These are phyloP conservation scores for Neopestalotiopsis sp. DNA, from an alignment of 2,329 filamentous ascomycete genomes.

Conservation along the genomic window DNA sequence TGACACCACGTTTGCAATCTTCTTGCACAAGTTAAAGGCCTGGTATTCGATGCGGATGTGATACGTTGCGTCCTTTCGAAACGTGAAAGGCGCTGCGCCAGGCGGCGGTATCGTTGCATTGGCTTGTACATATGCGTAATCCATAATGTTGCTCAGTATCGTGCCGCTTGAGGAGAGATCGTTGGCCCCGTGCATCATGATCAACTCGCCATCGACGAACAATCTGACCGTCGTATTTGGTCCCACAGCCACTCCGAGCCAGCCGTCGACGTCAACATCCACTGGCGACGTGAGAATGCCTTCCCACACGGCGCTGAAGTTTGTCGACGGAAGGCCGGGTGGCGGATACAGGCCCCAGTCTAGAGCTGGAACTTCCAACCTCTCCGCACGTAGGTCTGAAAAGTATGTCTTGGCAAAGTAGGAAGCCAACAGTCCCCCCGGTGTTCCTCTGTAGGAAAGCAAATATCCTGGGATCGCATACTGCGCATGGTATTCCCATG, in stretches of 20 bases:
- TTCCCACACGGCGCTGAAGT: constrained; percentile 50
- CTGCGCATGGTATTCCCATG: constrained; percentile 49
- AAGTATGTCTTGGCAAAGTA: constrained; percentile 48
- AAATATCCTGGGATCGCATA: constrained; percentile 48
- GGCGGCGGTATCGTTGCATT: constrained; percentile 43
- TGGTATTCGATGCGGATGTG: constrained; percentile 46
- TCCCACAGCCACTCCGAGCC: constrained; percentile 46
- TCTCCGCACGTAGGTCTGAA: constrained; percentile 32
- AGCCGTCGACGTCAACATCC: constrained; percentile 43
- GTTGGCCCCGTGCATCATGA: constrained; percentile 31
- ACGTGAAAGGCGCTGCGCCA: constrained; percentile 42
- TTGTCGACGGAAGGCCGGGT: constrained; percentile 45
- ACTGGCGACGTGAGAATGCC: constrained; percentile 43
- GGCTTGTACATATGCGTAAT: constrained; percentile 38
- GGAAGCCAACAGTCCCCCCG: constrained; percentile 43
- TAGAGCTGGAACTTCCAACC: constrained; percentile 42
- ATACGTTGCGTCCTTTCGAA: constrained; percentile 38
- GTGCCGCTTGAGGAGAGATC: constrained; percentile 32
- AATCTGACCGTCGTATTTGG: constrained; percentile 45
- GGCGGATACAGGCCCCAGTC: constrained; percentile 51
- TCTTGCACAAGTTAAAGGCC: constrained; percentile 45
- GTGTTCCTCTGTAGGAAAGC: constrained; percentile 40
- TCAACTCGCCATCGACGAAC: constrained; percentile 39
- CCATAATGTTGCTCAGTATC: constrained; percentile 46
- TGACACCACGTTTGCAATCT: constrained; percentile 43